These are phyloP conservation scores for Dovyalis caffra DNA, from an alignment of 345 rosid genomes.

Conservation along the genomic window DNA sequence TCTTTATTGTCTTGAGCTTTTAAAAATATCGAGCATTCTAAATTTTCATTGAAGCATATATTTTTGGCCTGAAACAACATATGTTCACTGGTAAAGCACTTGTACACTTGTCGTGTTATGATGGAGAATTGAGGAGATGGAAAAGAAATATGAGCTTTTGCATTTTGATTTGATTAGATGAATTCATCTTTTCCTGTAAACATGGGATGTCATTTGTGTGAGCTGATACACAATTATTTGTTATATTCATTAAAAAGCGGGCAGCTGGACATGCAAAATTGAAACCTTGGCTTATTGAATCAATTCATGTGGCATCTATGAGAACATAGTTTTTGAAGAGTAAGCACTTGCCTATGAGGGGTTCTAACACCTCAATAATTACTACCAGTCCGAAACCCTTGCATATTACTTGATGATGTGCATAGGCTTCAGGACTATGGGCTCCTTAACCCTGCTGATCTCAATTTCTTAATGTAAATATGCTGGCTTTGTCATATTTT, in stretches of 20 bases:
- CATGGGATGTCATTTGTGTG: neutral
- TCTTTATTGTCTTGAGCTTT: neutral
- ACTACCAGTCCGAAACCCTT: neutral
- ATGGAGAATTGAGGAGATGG: neutral
- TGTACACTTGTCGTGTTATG: neutral
- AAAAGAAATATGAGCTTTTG: neutral
- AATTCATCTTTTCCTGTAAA: neutral
- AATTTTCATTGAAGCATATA: neutral
- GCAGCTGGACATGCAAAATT: neutral
- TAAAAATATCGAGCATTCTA: neutral
- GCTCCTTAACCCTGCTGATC: neutral
- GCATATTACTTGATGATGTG: neutral
- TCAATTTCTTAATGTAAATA: neutral
- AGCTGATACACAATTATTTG: neutral
- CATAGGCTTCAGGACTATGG: neutral
- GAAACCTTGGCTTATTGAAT: neutral
- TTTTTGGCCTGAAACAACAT: neutral
- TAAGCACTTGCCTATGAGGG: neutral
- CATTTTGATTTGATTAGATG: neutral
- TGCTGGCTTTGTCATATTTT: neutral
- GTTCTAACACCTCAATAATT: neutral
- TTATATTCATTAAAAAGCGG: neutral
- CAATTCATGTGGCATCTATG: neutral
- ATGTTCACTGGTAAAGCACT: neutral
- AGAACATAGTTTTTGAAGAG: neutral